Conservation (phyloP, 208 protist genomes). For the Balamuthia mandrillaris region DNA sequence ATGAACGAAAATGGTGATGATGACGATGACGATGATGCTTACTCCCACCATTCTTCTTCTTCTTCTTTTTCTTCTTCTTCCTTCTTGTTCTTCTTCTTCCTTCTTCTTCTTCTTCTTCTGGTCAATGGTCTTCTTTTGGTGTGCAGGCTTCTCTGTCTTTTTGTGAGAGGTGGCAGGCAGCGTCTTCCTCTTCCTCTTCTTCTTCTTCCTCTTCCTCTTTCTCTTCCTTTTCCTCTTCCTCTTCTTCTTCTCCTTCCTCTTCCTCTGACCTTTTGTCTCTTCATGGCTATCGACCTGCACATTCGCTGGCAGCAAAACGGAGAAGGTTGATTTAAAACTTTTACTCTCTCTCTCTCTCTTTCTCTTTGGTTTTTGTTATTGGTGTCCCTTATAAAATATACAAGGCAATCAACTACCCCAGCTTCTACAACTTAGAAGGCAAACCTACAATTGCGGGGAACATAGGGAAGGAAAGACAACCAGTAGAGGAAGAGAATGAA, state of each 20-base stretch:
- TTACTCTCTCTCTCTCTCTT: not conserved
- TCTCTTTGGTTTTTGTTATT: not conserved
- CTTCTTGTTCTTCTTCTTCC: no score
- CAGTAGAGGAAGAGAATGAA: no score
- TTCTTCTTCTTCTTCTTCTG: not conserved
- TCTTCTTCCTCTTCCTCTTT: not conserved
- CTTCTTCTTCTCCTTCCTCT: not conserved
- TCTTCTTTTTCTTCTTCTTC: no score
- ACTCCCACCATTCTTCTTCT: not conserved
- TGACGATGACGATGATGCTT: no score
- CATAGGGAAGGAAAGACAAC: no score
- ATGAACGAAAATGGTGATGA: no score
- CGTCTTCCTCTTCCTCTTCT: not conserved
- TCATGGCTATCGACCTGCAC: no score
- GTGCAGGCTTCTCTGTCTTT: not conserved
- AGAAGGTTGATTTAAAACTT: no score
- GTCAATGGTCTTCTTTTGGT: not conserved
- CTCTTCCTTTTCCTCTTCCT: not conserved
- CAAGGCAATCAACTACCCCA: not conserved
- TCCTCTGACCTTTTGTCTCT: not conserved
- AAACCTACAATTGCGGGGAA: no score
- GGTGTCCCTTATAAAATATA: no score
- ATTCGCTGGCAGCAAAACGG: no score
- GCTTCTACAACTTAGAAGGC: not conserved
- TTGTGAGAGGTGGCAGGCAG: no score